Percentiles rank a stretch among this genome's conserved stretches.
phyloP scores from a whole-genome alignment of 2,329 filamentous ascomycete genomes.

The Plenodomus lindquistii region DNA sequence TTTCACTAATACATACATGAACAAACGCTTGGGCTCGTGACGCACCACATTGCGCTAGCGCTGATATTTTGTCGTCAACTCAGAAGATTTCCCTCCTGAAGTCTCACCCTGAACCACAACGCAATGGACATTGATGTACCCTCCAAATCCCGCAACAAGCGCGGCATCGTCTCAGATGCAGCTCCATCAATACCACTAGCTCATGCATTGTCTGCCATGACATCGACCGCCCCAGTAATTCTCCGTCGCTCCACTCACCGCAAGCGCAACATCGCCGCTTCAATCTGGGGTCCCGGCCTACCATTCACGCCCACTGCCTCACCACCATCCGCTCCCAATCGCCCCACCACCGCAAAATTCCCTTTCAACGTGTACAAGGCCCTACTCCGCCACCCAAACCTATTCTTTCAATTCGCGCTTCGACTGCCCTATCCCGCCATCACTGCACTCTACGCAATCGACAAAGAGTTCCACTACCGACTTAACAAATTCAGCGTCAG shows the following conservation, averaged over 20 bases:
- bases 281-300: slow-evolving; percentile 21
- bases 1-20: too few relatives aligned
- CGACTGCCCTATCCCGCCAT: slow-evolving; percentile 28
- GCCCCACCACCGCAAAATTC: background rate
- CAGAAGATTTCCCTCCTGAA: too few relatives aligned
- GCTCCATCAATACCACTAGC: background rate
- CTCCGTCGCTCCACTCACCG: slow-evolving; percentile 29
- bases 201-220: background rate
- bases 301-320: background rate
- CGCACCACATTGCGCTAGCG: too few relatives aligned
- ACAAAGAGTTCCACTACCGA: slow-evolving; percentile 46
- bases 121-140: background rate
- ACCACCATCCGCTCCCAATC: background rate
- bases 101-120: too few relatives aligned
- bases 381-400: slow-evolving; percentile 39
- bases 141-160: background rate
- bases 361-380: slow-evolving; percentile 42
- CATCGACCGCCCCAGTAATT: slow-evolving; percentile 13
- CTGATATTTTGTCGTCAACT: too few relatives aligned
- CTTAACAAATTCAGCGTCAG: slow-evolving; percentile 58
- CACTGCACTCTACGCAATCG: slow-evolving; percentile 42
- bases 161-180: background rate
- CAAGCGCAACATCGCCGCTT: slow-evolving; percentile 22
- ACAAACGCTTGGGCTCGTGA: too few relatives aligned
- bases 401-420: slow-evolving; percentile 41